Percentiles rank a stretch among this genome's conserved stretches.
Evolutionary conservation across 441 rosid genomes (phyloP).

Genomic region (Aleurites moluccanus): DNA sequence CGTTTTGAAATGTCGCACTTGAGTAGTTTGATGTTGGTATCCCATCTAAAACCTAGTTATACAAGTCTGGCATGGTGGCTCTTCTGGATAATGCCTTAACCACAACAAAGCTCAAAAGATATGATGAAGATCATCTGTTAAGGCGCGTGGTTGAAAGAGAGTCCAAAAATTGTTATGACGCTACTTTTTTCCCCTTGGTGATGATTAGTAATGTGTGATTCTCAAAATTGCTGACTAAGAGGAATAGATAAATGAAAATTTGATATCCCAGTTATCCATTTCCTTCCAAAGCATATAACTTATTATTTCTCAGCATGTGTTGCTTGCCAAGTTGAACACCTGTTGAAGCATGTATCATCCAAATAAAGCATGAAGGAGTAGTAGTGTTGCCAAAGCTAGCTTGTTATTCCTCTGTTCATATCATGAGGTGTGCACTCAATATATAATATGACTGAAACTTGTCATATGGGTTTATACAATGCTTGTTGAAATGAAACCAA

Average conservation of each 20-base stretch:
- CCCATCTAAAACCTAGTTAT: background rate
- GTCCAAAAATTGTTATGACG: background rate
- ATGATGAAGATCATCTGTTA: background rate
- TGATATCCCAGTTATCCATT: background rate
- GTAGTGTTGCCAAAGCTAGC: background rate
- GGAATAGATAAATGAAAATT: background rate
- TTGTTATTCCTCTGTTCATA: slow-evolving; percentile 7
- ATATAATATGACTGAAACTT: background rate
- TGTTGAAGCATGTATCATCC: background rate
- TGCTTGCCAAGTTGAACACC: background rate
- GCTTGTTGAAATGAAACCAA: background rate
- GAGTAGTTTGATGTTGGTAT: background rate
- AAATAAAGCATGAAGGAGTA: background rate
- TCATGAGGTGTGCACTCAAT: background rate
- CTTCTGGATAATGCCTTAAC: background rate
- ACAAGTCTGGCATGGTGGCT: background rate
- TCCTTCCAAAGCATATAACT: background rate
- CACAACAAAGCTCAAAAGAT: too few relatives aligned
- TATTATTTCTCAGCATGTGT: background rate
- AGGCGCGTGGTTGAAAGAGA: background rate
- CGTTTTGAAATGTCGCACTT: background rate
- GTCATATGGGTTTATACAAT: background rate
- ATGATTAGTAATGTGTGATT: background rate
- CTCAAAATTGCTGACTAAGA: background rate
- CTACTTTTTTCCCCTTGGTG: background rate